These are phyloP conservation scores for Fusarium sp. DNA, from an alignment of 2,329 filamentous ascomycete species.

Conservation along the genomic window DNA sequence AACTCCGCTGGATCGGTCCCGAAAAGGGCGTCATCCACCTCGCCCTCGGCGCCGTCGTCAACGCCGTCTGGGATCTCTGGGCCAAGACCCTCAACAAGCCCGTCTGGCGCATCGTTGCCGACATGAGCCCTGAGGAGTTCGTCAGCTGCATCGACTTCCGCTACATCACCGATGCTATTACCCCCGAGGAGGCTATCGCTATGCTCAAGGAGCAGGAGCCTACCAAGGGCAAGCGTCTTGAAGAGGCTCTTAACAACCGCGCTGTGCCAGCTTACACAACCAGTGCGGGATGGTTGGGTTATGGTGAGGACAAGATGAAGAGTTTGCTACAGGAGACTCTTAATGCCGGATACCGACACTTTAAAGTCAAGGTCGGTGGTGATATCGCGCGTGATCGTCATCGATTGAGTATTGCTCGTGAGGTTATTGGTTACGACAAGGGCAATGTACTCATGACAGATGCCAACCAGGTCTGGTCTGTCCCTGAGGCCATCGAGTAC, in stretches of 20 bases:
- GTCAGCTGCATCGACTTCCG: conserved; percentile 92
- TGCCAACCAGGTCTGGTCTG: conserved; percentile 93
- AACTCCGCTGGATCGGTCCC: conserved; percentile 92
- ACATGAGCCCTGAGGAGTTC: conserved; percentile 90
- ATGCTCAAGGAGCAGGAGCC: conserved; percentile 74
- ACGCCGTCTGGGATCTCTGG: conserved; percentile 97
- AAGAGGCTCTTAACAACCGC: conserved; percentile 77
- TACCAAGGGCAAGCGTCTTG: conserved; percentile 77
- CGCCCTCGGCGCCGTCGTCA: conserved; percentile 87
- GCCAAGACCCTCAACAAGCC: conserved; percentile 87
- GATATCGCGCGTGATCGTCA: conserved; percentile 77
- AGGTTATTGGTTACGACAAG: conserved; percentile 83
- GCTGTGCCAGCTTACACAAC: conserved; percentile 94
- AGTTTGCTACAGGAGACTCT: conserved; percentile 79
- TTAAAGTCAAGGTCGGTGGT: conserved; percentile 90
- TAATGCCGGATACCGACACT: conserved; percentile 81
- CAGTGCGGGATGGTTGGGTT: conserved; percentile 91
- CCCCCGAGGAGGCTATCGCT: conserved; percentile 81
- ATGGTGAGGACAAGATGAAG: conserved; percentile 89
- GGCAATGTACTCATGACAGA: conserved; percentile 93
- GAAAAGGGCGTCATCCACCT: conserved; percentile 96
- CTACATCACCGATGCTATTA: conserved; percentile 94
- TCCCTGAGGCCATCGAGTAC: conserved; percentile 88
- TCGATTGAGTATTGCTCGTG: conserved; percentile 78
- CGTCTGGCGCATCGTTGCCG: conserved; percentile 89